Evolutionary conservation across 2,329 filamentous ascomycete genomes (phyloP), one percentile per base, ranked within the genome.

Genomic region (Hypoxylon sp.): DNA sequence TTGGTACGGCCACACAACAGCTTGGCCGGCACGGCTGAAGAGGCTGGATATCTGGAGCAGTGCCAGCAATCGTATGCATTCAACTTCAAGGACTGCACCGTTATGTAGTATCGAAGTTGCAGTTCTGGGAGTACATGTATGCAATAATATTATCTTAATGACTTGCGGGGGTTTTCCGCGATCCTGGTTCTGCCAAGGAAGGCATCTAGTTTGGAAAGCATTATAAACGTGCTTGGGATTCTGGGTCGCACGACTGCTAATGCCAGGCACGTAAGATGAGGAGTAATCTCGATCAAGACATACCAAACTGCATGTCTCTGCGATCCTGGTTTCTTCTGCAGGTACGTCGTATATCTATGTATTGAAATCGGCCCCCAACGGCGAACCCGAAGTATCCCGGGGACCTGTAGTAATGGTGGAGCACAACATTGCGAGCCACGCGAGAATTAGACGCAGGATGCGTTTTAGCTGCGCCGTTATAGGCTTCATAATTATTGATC

Each of bases 21-120:
- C 57, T 82, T 82, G 2, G 81, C 85, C 47, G 89, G 87, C 1
- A 86, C 86, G 2, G 88, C 89, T 4, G 92, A 93, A 65, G 92
- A 94, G 54, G 88, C 89, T 24, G 91, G 92, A 0, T 98, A 97
- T 79, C 80, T 97, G 75, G 92, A 95, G 66, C 87, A 90, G 75
- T 88, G 88, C 69, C 84, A 85, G 71, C 79, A 83, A 62, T 82
- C 83, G 42, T 82, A 86, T 53, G 83, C 82, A 6, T 75, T 82
- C 65, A 80, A 81, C 54, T 70, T 82, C 29, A 80, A 81, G 39
- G 83, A 78, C 71, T 89, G 87, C 74, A 80, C 63, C 32, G 76
- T 89, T 3, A 89, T 89, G 87, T 89, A 75, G 78, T 19, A 50
- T 67, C 61, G 70, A 31, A 37, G 50, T 21, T 27, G 21, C 35